phyloP scores from a whole-genome alignment of 371 early-diverging fungal species.

The Syncephalastrum contaminatum region DNA sequence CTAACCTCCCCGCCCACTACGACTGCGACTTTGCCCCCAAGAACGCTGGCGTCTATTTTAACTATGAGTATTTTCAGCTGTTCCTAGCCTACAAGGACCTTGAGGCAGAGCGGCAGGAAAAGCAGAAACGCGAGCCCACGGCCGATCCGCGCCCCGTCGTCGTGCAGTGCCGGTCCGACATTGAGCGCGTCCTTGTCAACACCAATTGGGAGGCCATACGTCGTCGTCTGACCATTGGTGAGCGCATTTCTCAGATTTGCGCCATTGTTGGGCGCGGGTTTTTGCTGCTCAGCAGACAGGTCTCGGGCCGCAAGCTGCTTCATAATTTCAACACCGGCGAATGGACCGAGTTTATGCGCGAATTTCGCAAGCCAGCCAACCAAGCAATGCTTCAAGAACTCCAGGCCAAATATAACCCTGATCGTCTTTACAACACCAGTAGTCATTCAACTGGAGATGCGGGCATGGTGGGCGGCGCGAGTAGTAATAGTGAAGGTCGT shows the following conservation, averaged over 20 bases:
- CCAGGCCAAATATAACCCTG: constrained; percentile 40
- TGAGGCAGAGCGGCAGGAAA: constrained; percentile 33
- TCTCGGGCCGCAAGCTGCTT: constrained; percentile 49
- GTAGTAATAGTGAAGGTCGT: too few species aligned
- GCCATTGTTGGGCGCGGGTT: constrained; percentile 44
- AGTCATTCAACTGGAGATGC: too few species aligned
- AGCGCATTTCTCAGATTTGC: constrained; percentile 46
- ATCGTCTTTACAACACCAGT: constrained; percentile 23
- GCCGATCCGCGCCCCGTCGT: constrained; percentile 34
- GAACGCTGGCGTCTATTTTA: constrained; percentile 51
- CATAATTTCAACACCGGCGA: constrained; percentile 53
- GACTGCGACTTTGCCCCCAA: constrained; percentile 54
- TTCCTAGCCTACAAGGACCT: constrained; percentile 45
- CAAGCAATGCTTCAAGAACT: constrained; percentile 32
- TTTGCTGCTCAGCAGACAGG: constrained; percentile 43
- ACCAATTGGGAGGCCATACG: constrained; percentile 57
- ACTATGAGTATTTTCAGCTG: constrained; percentile 49
- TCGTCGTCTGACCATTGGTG: constrained; percentile 50
- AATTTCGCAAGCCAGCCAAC: constrained; percentile 39
- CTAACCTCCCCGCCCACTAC: constrained; percentile 46
- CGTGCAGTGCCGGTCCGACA: constrained; percentile 46
- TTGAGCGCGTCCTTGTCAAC: constrained; percentile 44
- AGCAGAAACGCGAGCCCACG: constrained; percentile 12
- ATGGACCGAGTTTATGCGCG: constrained; percentile 49
- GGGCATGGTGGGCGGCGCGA: too few species aligned